Conservation (phyloP, 495 filamentous ascomycete species). For the Terfezia claveryi region DNA sequence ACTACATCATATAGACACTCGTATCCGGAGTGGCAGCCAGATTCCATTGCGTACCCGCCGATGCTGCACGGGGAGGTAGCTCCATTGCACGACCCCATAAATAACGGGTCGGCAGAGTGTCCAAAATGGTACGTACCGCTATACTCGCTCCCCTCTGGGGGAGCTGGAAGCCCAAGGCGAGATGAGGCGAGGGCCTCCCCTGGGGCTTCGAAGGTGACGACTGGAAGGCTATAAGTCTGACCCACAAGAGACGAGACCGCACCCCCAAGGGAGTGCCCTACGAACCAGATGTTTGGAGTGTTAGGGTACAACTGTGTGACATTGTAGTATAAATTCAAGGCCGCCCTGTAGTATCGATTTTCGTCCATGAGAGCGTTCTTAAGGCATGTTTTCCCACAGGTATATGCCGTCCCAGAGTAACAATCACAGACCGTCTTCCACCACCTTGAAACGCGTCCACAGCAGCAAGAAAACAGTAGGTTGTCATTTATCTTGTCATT, state of each 20-base stretch:
- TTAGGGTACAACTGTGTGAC: conserved; percentile 73
- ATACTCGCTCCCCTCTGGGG: conserved; percentile 49
- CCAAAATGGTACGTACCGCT: conserved; percentile 86
- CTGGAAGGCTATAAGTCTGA: conserved; percentile 71
- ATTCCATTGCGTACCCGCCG: conserved; percentile 86
- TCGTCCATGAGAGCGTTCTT: conserved; percentile 49
- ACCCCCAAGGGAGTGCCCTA: conserved; percentile 79
- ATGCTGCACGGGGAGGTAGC: conserved; percentile 71
- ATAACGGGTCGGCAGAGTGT: conserved; percentile 87
- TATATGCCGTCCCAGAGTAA: conserved; percentile 49
- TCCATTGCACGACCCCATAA: conserved; percentile 80
- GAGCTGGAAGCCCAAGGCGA: conserved; percentile 66
- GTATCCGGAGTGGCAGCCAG: conserved; percentile 66
- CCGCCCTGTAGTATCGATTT: conserved; percentile 74
- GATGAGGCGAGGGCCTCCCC: conserved; percentile 71
- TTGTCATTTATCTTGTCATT: conserved; percentile 98
- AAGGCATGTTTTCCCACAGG: conserved; percentile 80
- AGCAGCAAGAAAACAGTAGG: conserved; percentile 92
- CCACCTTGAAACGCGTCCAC: conserved; percentile 70
- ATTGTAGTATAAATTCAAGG: conserved; percentile 71
- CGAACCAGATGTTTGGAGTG: conserved; percentile 57
- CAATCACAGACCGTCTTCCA: conserved; percentile 89
- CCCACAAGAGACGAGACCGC: conserved; percentile 67
- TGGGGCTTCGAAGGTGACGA: conserved; percentile 73
- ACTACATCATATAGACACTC: conserved; percentile 87